Conservation (phyloP, 108 stramenopile species). For the Nitzschia sp. region DNA sequence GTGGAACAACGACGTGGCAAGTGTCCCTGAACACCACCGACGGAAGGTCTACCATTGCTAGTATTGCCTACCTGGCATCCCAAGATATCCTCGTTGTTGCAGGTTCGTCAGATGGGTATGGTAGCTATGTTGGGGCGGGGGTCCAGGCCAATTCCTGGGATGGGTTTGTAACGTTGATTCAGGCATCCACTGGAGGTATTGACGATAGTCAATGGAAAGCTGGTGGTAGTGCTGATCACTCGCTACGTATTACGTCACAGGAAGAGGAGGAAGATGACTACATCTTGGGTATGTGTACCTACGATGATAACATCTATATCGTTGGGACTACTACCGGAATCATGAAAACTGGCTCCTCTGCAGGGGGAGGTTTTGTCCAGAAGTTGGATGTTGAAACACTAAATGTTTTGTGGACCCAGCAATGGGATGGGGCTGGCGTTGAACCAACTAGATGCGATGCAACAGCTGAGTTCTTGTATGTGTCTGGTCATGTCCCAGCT, state of each 20-base stretch:
- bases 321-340: constrained; percentile 23
- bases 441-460: constrained; percentile 8
- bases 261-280: constrained; percentile 8
- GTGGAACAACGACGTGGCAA: not conserved
- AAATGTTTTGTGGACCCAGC: constrained; percentile 11
- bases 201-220: not conserved
- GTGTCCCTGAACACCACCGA: constrained; percentile 2
- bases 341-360: not conserved
- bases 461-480: not conserved
- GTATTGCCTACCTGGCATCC: not conserved
- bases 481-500: constrained; percentile 12
- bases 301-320: constrained; percentile 18
- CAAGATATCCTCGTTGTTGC: constrained; percentile 12
- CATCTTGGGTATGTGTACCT: constrained; percentile 9
- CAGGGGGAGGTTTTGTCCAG: constrained; percentile 25
- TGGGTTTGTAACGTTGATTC: constrained; percentile 14
- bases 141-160: constrained; percentile 12
- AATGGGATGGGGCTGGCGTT: constrained; percentile 15
- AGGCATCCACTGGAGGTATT: not conserved
- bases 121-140: constrained; percentile 19
- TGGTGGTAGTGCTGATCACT: not conserved
- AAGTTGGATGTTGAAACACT: constrained; percentile 21
- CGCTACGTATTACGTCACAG: constrained; percentile 13
- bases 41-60: constrained; percentile 7
- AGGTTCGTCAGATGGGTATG: constrained; percentile 17